Base-by-base conservation (phyloP, 768 basidiomycete species). In the Tylopilus intermedius region DNA sequence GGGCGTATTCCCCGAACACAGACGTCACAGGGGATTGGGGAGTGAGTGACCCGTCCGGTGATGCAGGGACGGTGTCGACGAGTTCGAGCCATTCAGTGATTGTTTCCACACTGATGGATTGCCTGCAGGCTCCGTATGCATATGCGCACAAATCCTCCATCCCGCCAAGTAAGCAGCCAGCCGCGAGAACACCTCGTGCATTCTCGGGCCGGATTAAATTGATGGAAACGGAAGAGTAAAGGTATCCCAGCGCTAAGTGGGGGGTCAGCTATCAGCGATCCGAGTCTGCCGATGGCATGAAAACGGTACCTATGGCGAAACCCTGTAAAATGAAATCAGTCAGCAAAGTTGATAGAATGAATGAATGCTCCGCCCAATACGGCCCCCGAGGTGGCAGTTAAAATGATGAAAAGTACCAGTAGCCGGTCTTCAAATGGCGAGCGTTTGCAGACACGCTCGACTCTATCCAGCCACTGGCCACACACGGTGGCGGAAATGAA, bases 61-160 rank as follows among this genome's bases (percentile, higher is more conserved):
- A 58, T 37, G 74, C 58, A 50, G 83, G 78, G 15, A 80, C 73
- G 41, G 73, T 67, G 60, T 87, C 84, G 45, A 88, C 71, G 69
- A 94, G 93, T 57, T 83, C 76, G 37, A 94, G 76, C 88, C 90
- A 93, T 46, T 79, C 77, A 45, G 77, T 67, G 64, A 94, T 83
- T 43, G 82, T 89, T 52, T 88, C 84, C 60, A 86, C 76, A 42
- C 76, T 78, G 71, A 95, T 84, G 38, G 87, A 88, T 54, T 79
- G 81, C 61, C 81, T 79, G 74, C 88, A 91, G 45, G 82, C 73
- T 49, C 82, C 80, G 68, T 93, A 94, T 21, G 92, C 81, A 62
- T 85, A 85, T 57, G 78, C 78, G 69, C 84, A 87, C 33, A 94
- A 74, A 33, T 94, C 89, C 42, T 91, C 83, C 87, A 94, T 88